A percentile compares a stretch with the other conserved stretches of the same genome.
These are phyloP conservation scores for Picea sitchensis DNA, from an alignment of 75 land plant genomes.

Conservation along the genomic window DNA sequence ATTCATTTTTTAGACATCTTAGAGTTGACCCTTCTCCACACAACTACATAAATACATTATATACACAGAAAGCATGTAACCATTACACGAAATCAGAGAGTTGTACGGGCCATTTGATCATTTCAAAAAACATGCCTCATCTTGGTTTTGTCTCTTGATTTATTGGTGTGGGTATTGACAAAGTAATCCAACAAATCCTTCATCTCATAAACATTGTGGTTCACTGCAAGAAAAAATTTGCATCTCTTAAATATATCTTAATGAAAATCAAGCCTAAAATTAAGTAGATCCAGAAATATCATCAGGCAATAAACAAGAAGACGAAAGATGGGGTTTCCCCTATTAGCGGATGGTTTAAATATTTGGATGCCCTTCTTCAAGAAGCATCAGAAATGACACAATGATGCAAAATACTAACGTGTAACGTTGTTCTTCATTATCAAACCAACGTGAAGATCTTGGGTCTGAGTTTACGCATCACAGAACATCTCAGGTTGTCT, in stretches of 20 bases:
- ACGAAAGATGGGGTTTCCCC: background rate
- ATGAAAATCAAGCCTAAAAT: background rate
- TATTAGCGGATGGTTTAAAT: background rate
- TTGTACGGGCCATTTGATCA: too few species aligned
- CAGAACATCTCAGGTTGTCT: too few species aligned
- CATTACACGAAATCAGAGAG: too few species aligned
- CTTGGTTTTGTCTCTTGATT: background rate
- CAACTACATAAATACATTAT: too few species aligned
- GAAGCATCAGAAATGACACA: background rate
- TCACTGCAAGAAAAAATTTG: background rate
- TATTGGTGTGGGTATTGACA: background rate
- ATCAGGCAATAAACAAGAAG: background rate
- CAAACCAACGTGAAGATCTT: background rate
- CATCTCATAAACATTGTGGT: background rate
- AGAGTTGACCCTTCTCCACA: too few species aligned
- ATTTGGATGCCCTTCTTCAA: background rate
- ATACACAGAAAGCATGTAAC: too few species aligned
- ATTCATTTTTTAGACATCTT: too few species aligned
- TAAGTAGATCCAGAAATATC: background rate
- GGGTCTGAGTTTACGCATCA: too few species aligned
- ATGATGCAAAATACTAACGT: background rate
- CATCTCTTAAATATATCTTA: background rate
- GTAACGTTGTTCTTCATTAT: background rate
- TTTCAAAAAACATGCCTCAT: too few species aligned
- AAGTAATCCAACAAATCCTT: background rate